A percentile compares a stretch with the other conserved stretches of the same genome.
phyloP scores from a whole-genome alignment of 1,139 yeast genomes.

The Geotrichum cucujoidarum region DNA sequence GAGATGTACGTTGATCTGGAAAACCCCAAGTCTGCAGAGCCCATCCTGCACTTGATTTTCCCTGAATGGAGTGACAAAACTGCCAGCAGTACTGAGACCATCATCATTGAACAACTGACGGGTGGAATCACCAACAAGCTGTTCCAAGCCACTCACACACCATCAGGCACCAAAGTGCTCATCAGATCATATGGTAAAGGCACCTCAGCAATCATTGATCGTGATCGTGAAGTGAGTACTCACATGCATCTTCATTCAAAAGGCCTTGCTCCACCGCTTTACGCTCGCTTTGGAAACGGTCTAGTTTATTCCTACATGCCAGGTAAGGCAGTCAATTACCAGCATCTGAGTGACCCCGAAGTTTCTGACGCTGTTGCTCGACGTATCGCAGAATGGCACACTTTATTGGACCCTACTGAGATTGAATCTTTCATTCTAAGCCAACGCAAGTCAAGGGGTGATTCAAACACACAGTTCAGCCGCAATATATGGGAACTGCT shows the following conservation, averaged over 20 bases:
- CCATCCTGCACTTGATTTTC: conserved; percentile 9
- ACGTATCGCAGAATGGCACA: conserved; percentile 71
- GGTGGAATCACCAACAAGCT: conserved; percentile 83
- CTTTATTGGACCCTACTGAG: conserved; percentile 39
- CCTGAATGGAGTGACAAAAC: conserved; percentile 3
- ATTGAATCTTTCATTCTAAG: conserved; percentile 48
- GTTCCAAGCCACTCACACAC: conserved; percentile 42
- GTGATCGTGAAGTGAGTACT: conserved; percentile 71
- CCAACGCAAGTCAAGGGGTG: background rate
- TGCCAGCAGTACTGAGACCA: background rate
- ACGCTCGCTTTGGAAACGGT: conserved; percentile 68
- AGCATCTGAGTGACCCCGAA: conserved; percentile 46
- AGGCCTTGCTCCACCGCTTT: conserved; percentile 63
- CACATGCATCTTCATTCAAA: conserved; percentile 60
- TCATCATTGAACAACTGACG: conserved; percentile 41
- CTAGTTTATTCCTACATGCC: conserved; percentile 65
- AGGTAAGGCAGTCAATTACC: conserved; percentile 58
- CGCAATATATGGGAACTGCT: conserved; percentile 55
- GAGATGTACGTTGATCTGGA: conserved; percentile 10
- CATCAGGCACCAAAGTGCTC: conserved; percentile 42
- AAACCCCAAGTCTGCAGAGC: conserved; percentile 7
- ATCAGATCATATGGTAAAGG: conserved; percentile 76
- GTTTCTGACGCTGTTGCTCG: conserved; percentile 59
- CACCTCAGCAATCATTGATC: conserved; percentile 65
- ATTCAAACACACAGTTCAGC: conserved; percentile 15